Percentiles rank a stretch among this genome's conserved stretches.
Evolutionary conservation across 805 yeast genomes (phyloP).

Genomic region (Candida nemodendra): DNA sequence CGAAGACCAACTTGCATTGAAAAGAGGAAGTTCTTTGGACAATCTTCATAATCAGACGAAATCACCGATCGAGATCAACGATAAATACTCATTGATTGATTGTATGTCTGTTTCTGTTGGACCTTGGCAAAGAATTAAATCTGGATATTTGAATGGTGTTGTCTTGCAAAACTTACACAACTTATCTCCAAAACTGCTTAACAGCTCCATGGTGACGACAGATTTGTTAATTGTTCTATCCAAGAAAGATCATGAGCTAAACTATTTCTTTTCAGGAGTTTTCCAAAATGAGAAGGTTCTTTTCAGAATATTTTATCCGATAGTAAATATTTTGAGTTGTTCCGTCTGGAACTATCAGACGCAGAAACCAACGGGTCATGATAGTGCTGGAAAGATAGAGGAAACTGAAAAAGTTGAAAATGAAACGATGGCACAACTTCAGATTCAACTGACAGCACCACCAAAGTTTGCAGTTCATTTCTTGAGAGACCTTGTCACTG

Average conservation of each 20-base stretch:
- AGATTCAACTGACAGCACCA: constrained; percentile 42
- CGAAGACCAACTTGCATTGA: no score
- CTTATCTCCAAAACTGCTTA: constrained; percentile 64
- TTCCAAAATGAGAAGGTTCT: constrained; percentile 65
- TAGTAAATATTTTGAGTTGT: constrained; percentile 57
- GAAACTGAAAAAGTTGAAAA: constrained; percentile 32
- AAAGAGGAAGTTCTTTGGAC: constrained; percentile 16
- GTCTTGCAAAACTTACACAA: constrained; percentile 50
- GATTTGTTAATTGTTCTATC: constrained; percentile 71
- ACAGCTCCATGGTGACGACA: constrained; percentile 62
- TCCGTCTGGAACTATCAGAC: constrained; percentile 50
- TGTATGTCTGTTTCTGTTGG: constrained; percentile 71
- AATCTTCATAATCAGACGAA: constrained; percentile 21
- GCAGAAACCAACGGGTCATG: constrained; percentile 17
- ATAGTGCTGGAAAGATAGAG: constrained; percentile 19
- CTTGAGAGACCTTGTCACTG: constrained; percentile 46
- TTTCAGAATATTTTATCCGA: constrained; percentile 71
- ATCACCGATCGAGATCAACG: constrained; percentile 56
- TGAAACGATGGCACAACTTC: constrained; percentile 40
- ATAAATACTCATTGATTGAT: constrained; percentile 64
- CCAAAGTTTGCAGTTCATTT: constrained; percentile 82
- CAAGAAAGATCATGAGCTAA: constrained; percentile 67
- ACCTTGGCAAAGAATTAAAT: constrained; percentile 74
- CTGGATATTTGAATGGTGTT: constrained; percentile 50
- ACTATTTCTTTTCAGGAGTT: constrained; percentile 75